Percentiles rank a stretch among this genome's conserved stretches.
Evolutionary conservation across 345 rosid species (phyloP).

Genomic region (Erodium maritimum): DNA sequence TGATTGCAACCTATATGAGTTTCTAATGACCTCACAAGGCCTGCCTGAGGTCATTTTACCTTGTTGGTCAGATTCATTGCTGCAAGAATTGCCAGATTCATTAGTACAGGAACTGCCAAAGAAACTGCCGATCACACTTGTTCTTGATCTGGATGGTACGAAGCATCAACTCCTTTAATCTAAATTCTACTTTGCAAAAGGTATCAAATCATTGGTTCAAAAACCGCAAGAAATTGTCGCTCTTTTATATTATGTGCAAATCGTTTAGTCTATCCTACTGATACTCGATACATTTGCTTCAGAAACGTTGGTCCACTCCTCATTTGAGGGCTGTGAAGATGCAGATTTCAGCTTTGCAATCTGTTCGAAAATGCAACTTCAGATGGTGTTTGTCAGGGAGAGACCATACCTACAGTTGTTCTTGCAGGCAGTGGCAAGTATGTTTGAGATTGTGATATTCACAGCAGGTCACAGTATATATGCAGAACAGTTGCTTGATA

Average conservation of each 20-base stretch:
- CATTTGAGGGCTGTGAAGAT: slow-evolving; percentile 8
- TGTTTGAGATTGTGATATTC: slow-evolving; percentile 15
- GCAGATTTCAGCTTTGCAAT: slow-evolving; percentile 11
- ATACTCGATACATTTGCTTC: background rate
- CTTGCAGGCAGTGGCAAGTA: slow-evolving; percentile 15
- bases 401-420: slow-evolving; percentile 12
- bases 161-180: background rate
- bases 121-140: slow-evolving; percentile 11
- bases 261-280: too few species aligned
- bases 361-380: slow-evolving; percentile 14
- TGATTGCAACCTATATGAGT: slow-evolving; percentile 7
- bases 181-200: background rate
- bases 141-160: slow-evolving; percentile 15
- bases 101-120: too few species aligned
- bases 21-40: slow-evolving; percentile 8
- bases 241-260: too few species aligned
- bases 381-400: slow-evolving; percentile 10
- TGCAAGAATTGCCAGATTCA: too few species aligned
- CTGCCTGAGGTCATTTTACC: slow-evolving; percentile 8
- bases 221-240: too few species aligned
- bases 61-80: slow-evolving; percentile 2
- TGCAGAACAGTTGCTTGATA: slow-evolving; percentile 11
- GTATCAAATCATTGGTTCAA: too few species aligned
- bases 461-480: slow-evolving; percentile 13
- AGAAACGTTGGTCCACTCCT: slow-evolving; percentile 14